phyloP scores from a whole-genome alignment of 805 yeast species.

The Schizosaccharomyces cryophilus region DNA sequence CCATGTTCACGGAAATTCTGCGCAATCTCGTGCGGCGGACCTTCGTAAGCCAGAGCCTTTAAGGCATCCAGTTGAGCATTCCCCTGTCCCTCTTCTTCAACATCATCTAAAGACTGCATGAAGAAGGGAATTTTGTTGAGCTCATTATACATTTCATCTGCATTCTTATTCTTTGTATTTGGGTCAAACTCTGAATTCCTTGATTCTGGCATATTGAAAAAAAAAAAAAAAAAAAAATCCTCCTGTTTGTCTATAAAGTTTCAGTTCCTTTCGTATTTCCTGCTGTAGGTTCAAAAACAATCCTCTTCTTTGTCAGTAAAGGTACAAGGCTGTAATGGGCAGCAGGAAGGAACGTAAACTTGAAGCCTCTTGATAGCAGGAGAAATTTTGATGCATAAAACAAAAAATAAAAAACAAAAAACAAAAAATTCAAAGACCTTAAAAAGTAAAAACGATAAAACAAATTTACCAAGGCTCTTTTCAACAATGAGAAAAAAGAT shows the following conservation, averaged over 20 bases:
- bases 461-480: no score
- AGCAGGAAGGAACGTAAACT: no score
- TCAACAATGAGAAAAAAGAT: no score
- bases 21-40: slow-evolving; percentile 83
- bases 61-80: slow-evolving; percentile 54
- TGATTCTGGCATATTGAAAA: background rate
- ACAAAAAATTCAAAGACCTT: background rate
- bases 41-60: slow-evolving; percentile 78
- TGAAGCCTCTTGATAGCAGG: no score
- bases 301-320: background rate
- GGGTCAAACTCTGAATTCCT: background rate
- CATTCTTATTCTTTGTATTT: slow-evolving; percentile 20
- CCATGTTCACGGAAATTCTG: slow-evolving; percentile 79
- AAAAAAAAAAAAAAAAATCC: no score
- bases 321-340: no score
- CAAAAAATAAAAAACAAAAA: background rate
- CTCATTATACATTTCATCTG: slow-evolving; percentile 55
- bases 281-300: background rate
- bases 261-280: background rate
- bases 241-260: background rate
- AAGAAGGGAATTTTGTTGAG: slow-evolving; percentile 73
- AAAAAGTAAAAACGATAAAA: background rate
- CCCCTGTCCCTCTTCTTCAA: slow-evolving; percentile 46
- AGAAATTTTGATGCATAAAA: no score
- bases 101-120: slow-evolving; percentile 66